Evolutionary conservation across 768 basidiomycete genomes (phyloP).

Genomic region (Cystobasidium tubakii): DNA sequence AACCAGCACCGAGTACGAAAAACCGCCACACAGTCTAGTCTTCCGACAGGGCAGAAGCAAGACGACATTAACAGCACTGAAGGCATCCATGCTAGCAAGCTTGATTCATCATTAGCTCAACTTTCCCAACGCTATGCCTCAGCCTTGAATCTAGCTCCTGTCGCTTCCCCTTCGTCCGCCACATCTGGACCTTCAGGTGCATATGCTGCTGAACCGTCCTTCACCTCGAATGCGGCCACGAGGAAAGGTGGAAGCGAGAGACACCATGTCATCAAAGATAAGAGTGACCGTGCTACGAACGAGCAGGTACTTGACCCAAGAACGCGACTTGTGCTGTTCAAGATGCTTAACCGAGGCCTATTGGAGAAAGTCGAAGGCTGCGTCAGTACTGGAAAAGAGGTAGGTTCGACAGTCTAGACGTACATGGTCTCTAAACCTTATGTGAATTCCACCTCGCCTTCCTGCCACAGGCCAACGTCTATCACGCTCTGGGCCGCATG

Average conservation of each 20-base stretch:
- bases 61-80: background rate
- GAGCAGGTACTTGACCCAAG: conserved; percentile 95
- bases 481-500: conserved; percentile 67
- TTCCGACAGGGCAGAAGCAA: background rate
- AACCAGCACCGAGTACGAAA: background rate
- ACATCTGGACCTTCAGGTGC: conserved; percentile 3
- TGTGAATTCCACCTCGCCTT: too few relatives aligned
- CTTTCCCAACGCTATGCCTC: conserved; percentile 68
- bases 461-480: conserved; percentile 76
- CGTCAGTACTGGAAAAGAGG: conserved; percentile 97
- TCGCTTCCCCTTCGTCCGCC: conserved; percentile 60
- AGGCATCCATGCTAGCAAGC: conserved; percentile 53
- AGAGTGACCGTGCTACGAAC: conserved; percentile 89
- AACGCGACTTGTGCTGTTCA: conserved; percentile 88
- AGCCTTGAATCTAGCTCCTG: conserved; percentile 64
- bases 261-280: conserved; percentile 78
- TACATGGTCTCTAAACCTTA: too few relatives aligned
- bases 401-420: background rate
- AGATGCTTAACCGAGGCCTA: conserved; percentile 86
- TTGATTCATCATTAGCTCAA: conserved; percentile 65
- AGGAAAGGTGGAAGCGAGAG: conserved; percentile 81
- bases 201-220: conserved; percentile 50
- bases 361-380: conserved; percentile 90
- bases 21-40: background rate
- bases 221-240: conserved; percentile 58